Evolutionary conservation across 2,329 filamentous ascomycete species (phyloP), one percentile per base, ranked within the genome.

Genomic region (Mycosphaerella sp.): DNA sequence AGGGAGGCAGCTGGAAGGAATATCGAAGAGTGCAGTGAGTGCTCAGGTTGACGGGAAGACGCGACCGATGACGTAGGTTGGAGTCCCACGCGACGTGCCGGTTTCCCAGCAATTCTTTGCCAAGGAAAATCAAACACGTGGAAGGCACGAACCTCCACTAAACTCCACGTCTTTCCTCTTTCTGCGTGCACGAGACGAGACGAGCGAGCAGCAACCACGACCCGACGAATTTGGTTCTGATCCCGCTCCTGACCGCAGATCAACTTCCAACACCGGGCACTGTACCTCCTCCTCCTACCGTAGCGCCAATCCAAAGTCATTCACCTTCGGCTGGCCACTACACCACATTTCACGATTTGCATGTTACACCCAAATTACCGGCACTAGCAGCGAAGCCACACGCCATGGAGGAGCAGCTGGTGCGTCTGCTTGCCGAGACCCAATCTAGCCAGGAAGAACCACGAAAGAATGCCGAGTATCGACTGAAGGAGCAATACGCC

Each of bases 381-480:
- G 41, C 51, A 59, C 45, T 56, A 60, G 53, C 34, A 31, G 50
- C 58, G 50, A 51, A 62, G 62, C 57, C 59, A 57, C 34, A 38
- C 50, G 74, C 67, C 66, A 95, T 95, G 90, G 91, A 95, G 80
- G 86, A 95, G 75, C 85, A 95, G 78, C 83, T 98, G 72, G 84
- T 93, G 65, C 84, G 85, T 72, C 81, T 97, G 70, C 84, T 98
- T 61, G 83, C 86, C 66, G 89, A 90, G 73, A 95, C 91, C 47
- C 89, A 95, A 75, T 84, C 85, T 60, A 67, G 87, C 57, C 82
- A 84, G 55, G 85, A 92, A 70, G 83, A 76, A 52, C 84, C 86
- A 54, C 86, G 92, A 71, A 90, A 88, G 70, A 83, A 87, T 70
- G 93, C 93, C 64, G 93, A 98, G 75, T 78, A 85, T 40, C 87